phyloP scores from a whole-genome alignment of 2,329 filamentous ascomycete genomes.

The Claviceps arundinis region DNA sequence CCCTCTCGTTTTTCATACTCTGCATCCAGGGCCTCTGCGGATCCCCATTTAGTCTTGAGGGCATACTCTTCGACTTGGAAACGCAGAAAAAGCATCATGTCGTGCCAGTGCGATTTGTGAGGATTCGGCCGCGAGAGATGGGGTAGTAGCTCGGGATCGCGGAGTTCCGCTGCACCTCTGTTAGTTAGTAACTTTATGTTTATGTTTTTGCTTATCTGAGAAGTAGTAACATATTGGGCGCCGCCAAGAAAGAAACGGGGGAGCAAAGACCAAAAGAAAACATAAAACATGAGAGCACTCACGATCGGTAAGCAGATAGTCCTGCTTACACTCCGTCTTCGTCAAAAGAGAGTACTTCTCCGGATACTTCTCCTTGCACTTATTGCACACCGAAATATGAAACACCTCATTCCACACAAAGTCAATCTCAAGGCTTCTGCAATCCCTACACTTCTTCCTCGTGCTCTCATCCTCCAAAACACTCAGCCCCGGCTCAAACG shows the following conservation, averaged over 20 bases:
- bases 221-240: too few species aligned
- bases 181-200: background rate
- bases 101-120: conserved; percentile 90
- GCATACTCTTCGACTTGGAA: conserved; percentile 93
- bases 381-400: conserved; percentile 57
- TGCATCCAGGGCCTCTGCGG: conserved; percentile 67
- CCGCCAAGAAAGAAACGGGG: too few species aligned
- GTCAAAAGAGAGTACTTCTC: conserved; percentile 93
- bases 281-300: conserved; percentile 22
- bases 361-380: conserved; percentile 78
- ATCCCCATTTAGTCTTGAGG: conserved; percentile 82
- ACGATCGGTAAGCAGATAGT: conserved; percentile 90
- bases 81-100: conserved; percentile 95
- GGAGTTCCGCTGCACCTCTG: conserved; percentile 57
- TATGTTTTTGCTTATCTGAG: background rate
- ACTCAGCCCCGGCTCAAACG: conserved; percentile 81
- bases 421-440: conserved; percentile 74
- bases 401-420: conserved; percentile 90
- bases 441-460: conserved; percentile 72
- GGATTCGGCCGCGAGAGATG: conserved; percentile 85
- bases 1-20: conserved; percentile 71
- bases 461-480: conserved; percentile 49
- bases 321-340: conserved; percentile 90
- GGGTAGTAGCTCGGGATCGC: conserved; percentile 72
- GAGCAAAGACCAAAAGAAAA: background rate